Percentiles rank a stretch among this genome's conserved stretches.
These are phyloP conservation scores for Mercurialis annua DNA, from an alignment of 345 rosid species.

Conservation along the genomic window DNA sequence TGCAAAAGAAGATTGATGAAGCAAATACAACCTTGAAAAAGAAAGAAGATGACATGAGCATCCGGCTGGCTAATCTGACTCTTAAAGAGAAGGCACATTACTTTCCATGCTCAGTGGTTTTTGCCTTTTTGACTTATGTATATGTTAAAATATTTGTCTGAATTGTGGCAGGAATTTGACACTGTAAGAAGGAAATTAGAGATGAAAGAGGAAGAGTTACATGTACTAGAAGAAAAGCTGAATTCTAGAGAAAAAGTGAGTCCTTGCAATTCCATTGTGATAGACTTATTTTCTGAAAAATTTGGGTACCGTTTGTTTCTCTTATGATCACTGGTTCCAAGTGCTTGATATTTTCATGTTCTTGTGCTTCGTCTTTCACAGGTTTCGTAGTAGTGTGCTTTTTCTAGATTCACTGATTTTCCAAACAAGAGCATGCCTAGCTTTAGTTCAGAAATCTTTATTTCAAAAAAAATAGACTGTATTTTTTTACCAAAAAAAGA, in stretches of 20 bases:
- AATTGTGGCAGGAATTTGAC: constrained; percentile 56
- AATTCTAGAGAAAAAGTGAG: constrained; percentile 79
- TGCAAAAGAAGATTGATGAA: constrained; percentile 67
- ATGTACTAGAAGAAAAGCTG: constrained; percentile 63
- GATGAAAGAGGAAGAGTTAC: constrained; percentile 60
- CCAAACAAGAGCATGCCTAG: no score
- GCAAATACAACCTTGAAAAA: constrained; percentile 49
- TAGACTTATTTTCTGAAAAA: neutral
- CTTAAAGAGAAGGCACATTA: constrained; percentile 60
- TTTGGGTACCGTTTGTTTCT: neutral
- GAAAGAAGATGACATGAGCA: constrained; percentile 68
- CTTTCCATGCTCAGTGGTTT: constrained; percentile 2
- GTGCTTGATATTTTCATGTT: neutral
- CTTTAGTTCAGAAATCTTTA: no score
- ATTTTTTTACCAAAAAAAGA: no score
- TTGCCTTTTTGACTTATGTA: neutral
- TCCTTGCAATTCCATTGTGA: constrained; percentile 5
- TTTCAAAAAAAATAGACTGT: no score
- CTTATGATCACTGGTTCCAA: neutral
- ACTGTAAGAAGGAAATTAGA: constrained; percentile 53
- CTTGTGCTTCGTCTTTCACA: neutral
- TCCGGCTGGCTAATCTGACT: constrained; percentile 53
- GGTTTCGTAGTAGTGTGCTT: no score
- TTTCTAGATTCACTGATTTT: no score
- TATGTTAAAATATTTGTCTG: neutral